Evolutionary conservation across 495 filamentous ascomycete genomes (phyloP), one percentile per base, ranked within the genome.

Genomic region (Podospora fimiseda): DNA sequence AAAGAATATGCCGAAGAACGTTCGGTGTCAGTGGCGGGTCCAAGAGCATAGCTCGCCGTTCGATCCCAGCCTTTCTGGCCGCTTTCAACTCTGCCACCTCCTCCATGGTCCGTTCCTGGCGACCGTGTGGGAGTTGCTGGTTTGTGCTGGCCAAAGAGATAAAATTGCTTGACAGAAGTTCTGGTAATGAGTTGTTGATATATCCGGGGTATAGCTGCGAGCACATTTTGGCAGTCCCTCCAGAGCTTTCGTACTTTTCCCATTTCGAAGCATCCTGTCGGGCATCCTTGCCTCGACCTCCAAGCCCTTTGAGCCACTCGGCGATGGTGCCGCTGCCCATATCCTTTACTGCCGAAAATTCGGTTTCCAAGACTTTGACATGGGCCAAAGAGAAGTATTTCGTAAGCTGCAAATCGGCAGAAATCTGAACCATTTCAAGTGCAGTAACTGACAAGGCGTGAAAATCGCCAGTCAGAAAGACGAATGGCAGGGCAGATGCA

Each of bases 231-330:
- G 38, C 38, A 51, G 77, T 39, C 16, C 76, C 75, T n/a, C 77
- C 74, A 45, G 67, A 64, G 14, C 66, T 66, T 49, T 85, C 82
- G 77, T 82, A 90, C 47, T 78, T 80, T 61, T 90, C 87, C 81
- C 87, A 89, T 22, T 82, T 80, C 18, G 74, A 69, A 16, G 79
- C 71, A 56, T 88, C 81, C 20, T 71, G 68, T 36, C 77, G 74
- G 15, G 70, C 50, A 24, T 80, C 71, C 52, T 76, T 79, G n/a
- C 85, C 82, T 51, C 78, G 75, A 9, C 55, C 65, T 38, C 77
- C 76, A 2, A 90, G 75, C 11, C 86, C 86, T 65, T 88, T 89
- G 5, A 82, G 65, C 87, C 87, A 91, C 63, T 89, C 86, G 42
- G 84, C 82, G 15, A 77, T 74, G 8, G 82, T 75, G 14, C 82